Percentiles rank a stretch among this genome's conserved stretches.
phyloP scores from a whole-genome alignment of 1,284 basidiomycete species.

The Sporisorium exsertum region DNA sequence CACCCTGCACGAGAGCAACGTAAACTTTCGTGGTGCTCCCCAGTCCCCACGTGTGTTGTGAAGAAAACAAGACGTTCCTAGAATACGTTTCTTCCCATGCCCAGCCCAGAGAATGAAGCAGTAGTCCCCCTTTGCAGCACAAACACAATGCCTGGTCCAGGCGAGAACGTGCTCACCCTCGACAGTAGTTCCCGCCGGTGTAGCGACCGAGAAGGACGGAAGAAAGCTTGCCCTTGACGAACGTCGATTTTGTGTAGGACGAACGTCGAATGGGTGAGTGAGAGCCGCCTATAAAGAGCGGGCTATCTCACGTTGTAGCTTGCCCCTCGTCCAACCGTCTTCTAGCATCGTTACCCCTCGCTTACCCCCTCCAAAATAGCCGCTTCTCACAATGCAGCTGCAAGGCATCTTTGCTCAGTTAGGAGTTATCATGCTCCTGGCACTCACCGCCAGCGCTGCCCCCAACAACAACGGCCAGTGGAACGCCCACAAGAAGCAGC shows the following conservation, averaged over 20 bases:
- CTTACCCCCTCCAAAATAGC: not conserved
- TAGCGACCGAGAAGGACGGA: not conserved
- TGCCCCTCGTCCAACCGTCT: not conserved
- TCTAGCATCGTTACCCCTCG: not conserved
- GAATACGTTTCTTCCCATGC: not conserved
- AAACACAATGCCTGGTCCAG: not conserved
- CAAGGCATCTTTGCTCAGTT: conserved; percentile 37
- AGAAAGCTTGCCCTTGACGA: not conserved
- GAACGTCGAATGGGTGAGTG: not conserved
- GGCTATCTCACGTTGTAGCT: not conserved
- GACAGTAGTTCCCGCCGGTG: not conserved
- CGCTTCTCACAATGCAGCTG: conserved; percentile 27
- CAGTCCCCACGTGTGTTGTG: conserved; percentile 3
- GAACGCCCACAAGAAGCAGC: conserved; percentile 24
- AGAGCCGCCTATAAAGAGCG: not conserved
- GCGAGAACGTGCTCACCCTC: conserved; percentile 13
- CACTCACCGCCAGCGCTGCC: conserved; percentile 29
- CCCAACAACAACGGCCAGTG: conserved; percentile 35
- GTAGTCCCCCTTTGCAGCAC: not conserved
- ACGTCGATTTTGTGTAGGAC: not conserved
- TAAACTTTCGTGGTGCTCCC: not conserved
- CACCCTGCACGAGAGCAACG: not conserved
- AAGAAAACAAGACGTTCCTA: conserved; percentile 7
- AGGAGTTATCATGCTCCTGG: conserved; percentile 41
- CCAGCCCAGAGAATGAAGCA: not conserved